Evolutionary conservation across 2,329 filamentous ascomycete genomes (phyloP).

Genomic region (Thielaviopsis musarum): DNA sequence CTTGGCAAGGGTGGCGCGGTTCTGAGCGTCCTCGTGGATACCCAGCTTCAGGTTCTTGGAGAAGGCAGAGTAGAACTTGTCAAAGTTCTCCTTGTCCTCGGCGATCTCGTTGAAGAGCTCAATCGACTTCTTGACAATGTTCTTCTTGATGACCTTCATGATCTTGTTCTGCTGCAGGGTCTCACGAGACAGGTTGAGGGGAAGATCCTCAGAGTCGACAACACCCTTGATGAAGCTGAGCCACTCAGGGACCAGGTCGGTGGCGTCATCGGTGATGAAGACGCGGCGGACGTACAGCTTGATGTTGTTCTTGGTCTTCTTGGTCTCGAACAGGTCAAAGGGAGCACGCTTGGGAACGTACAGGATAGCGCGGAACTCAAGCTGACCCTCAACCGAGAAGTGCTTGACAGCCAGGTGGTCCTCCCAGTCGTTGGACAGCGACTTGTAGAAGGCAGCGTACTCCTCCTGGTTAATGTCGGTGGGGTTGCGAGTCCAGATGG

Average conservation of each 20-base stretch:
- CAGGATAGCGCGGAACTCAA: slow-evolving; percentile 98
- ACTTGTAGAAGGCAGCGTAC: slow-evolving; percentile 99
- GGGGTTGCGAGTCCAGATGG: slow-evolving; percentile 98
- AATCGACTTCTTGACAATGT: slow-evolving; percentile 99
- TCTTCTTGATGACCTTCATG: slow-evolving; percentile 99
- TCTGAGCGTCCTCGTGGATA: slow-evolving; percentile 99
- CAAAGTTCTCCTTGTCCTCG: slow-evolving; percentile 99
- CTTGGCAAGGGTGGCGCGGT: slow-evolving; percentile 85
- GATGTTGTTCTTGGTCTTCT: slow-evolving; percentile 99
- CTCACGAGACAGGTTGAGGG: slow-evolving; percentile 98
- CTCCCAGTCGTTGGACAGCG: slow-evolving; percentile 99
- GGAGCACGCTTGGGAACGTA: slow-evolving; percentile 99
- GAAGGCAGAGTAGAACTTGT: slow-evolving; percentile 99
- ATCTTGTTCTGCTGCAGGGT: slow-evolving; percentile 99
- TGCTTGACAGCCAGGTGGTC: slow-evolving; percentile 99
- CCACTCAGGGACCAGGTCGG: slow-evolving; percentile 98
- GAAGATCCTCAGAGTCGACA: slow-evolving; percentile 98
- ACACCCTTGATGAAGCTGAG: slow-evolving; percentile 99
- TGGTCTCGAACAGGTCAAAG: slow-evolving; percentile 99
- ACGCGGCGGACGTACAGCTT: slow-evolving; percentile 99
- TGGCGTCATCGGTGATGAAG: slow-evolving; percentile 99
- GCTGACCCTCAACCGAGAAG: slow-evolving; percentile 99
- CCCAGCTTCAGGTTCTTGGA: slow-evolving; percentile 99
- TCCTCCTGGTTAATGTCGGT: slow-evolving; percentile 90
- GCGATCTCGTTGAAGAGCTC: slow-evolving; percentile 99